These are phyloP conservation scores for Cyphellophora attinorum DNA, from an alignment of 2,329 filamentous ascomycete species.

Conservation along the genomic window DNA sequence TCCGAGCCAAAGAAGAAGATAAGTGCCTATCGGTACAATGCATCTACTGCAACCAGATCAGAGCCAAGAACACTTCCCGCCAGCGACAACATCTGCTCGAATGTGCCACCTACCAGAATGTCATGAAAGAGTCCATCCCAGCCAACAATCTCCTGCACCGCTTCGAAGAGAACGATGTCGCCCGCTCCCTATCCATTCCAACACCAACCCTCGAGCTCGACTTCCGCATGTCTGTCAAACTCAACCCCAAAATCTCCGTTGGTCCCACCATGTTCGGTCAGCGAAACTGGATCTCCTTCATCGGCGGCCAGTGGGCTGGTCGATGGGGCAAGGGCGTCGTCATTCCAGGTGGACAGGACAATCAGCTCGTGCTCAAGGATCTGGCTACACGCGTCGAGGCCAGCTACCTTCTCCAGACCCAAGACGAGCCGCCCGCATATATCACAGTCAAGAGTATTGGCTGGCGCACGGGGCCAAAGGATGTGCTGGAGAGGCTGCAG, in stretches of 20 bases:
- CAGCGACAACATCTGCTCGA: conserved; percentile 40
- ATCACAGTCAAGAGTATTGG: conserved; percentile 37
- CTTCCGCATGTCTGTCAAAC: conserved; percentile 43
- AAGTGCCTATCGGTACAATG: conserved; percentile 41
- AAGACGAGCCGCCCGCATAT: conserved; percentile 40
- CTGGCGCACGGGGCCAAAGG: conserved; percentile 40
- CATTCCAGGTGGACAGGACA: conserved; percentile 41
- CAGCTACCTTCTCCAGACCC: conserved; percentile 40
- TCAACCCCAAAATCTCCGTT: conserved; percentile 40
- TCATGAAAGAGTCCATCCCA: conserved; percentile 43
- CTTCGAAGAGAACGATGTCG: conserved; percentile 40
- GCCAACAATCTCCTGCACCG: conserved; percentile 42
- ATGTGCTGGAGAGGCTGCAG: conserved; percentile 37
- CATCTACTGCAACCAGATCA: conserved; percentile 41
- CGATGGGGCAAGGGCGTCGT: conserved; percentile 43
- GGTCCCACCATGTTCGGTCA: conserved; percentile 39
- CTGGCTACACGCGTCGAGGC: conserved; percentile 34
- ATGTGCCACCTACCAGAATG: conserved; percentile 40
- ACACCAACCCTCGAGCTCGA: conserved; percentile 39
- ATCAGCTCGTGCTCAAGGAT: conserved; percentile 39
- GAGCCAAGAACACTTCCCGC: conserved; percentile 41
- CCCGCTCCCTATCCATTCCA: conserved; percentile 37
- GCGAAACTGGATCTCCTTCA: conserved; percentile 41
- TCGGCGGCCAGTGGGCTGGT: conserved; percentile 43
- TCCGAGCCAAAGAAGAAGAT: conserved; percentile 16